These are phyloP conservation scores for Trichoderma semiorbis DNA, from an alignment of 2,329 filamentous ascomycete genomes.

Conservation along the genomic window DNA sequence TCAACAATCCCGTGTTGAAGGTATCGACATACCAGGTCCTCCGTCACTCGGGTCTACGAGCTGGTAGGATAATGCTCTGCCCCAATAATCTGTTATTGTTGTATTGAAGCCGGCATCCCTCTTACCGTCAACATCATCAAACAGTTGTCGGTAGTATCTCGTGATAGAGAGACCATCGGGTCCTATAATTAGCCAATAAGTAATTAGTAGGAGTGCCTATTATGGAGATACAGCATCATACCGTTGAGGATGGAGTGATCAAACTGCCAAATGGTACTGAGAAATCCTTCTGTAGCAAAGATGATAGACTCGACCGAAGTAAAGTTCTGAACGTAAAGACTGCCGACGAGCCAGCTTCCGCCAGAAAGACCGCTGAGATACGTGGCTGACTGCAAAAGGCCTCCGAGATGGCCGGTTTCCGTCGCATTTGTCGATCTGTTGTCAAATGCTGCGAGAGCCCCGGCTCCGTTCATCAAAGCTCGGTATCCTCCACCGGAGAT, in stretches of 20 bases:
- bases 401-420: slow-evolving; percentile 51
- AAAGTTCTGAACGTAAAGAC: slow-evolving; percentile 73
- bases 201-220: fast-evolving
- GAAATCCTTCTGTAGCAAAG: slow-evolving; percentile 26
- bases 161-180: slow-evolving; percentile 27
- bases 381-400: slow-evolving; percentile 70
- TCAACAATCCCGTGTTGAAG: too few relatives aligned
- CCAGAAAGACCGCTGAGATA: slow-evolving; percentile 73
- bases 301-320: slow-evolving; percentile 53
- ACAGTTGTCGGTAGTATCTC: slow-evolving; percentile 60
- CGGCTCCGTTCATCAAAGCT: slow-evolving; percentile 73
- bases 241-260: slow-evolving; percentile 36
- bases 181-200: slow-evolving; percentile 32
- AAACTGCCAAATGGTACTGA: slow-evolving; percentile 36
- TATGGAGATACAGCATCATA: neutral
- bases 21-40: slow-evolving; percentile 45
- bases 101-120: slow-evolving; percentile 51
- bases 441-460: slow-evolving; percentile 71
- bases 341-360: slow-evolving; percentile 72
- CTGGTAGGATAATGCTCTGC: slow-evolving; percentile 72
- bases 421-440: slow-evolving; percentile 60
- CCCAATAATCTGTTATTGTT: slow-evolving; percentile 79
- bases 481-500: slow-evolving; percentile 77
- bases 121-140: slow-evolving; percentile 58
- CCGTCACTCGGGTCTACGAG: slow-evolving; percentile 69